Evolutionary conservation across 129 eudicot species (phyloP).

Genomic region (Saussurea involucrata): DNA sequence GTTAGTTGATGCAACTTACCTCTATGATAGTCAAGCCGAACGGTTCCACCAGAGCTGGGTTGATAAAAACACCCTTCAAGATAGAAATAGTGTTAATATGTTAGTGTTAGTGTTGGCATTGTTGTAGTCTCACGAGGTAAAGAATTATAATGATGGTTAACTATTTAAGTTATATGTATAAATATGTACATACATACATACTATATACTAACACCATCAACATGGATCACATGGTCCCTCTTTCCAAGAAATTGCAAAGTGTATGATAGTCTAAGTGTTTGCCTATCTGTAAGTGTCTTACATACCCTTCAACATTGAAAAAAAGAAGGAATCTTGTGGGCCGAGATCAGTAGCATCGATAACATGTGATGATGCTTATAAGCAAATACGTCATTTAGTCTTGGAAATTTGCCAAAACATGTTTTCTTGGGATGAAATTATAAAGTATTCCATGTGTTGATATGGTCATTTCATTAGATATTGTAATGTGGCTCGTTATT

Average conservation of each 20-base stretch:
- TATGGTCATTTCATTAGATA: not conserved
- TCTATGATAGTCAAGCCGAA: constrained; percentile 78
- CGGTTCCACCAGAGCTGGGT: constrained; percentile 89
- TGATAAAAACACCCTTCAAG: constrained; percentile 80
- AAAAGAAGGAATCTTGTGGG: not conserved
- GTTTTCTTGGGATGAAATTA: not conserved
- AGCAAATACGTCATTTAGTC: not conserved
- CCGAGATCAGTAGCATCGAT: not conserved
- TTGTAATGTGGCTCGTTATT: not conserved
- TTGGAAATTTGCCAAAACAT: not conserved
- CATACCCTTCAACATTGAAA: not conserved
- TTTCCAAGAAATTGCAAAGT: not conserved
- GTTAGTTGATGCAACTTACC: constrained; percentile 29
- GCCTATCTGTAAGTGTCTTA: not conserved
- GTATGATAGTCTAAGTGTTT: not conserved
- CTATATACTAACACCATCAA: not conserved
- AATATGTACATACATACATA: not conserved
- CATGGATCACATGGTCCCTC: not conserved
- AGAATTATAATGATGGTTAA: not conserved
- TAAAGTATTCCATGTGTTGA: not conserved
- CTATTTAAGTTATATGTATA: not conserved
- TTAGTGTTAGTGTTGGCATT: constrained; percentile 23
- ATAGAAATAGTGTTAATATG: constrained; percentile 33
- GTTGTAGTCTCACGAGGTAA: not conserved
- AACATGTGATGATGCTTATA: not conserved